Conservation (phyloP, 2,329 filamentous ascomycete genomes). For the Helotiales sp. region DNA sequence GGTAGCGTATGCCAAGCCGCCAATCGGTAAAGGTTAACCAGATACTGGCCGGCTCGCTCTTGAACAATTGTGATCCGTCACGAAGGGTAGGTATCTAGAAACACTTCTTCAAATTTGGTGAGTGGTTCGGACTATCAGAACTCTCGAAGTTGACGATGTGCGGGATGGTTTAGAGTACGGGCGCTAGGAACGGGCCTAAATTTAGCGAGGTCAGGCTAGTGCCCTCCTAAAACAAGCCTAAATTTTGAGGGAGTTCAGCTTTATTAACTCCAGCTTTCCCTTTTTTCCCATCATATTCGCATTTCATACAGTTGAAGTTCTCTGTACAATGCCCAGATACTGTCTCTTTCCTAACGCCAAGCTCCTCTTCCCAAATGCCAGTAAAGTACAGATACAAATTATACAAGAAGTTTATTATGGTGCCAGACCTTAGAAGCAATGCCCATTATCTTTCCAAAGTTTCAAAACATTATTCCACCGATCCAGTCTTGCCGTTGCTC, state of each 20-base stretch:
- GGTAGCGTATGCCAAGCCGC: neutral
- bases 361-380: neutral
- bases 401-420: neutral
- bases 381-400: slow-evolving; percentile 5
- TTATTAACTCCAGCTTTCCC: neutral
- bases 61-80: too few species aligned
- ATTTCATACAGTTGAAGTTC: too few species aligned
- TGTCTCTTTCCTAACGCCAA: neutral
- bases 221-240: neutral
- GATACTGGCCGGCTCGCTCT: neutral
- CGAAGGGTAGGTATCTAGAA: too few species aligned
- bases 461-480: neutral
- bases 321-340: neutral
- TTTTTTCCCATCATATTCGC: too few species aligned
- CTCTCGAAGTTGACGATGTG: too few species aligned
- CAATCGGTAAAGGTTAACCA: slow-evolving; percentile 4
- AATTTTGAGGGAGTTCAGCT: neutral
- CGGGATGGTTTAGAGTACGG: neutral
- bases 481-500: neutral
- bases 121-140: too few species aligned
- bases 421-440: neutral
- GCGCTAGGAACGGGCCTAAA: neutral
- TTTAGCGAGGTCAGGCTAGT: neutral
- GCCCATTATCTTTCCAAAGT: neutral
- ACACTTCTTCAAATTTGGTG: too few species aligned